Evolutionary conservation across 1,284 basidiomycete species (phyloP).

Genomic region (Trichosporon ovoides): DNA sequence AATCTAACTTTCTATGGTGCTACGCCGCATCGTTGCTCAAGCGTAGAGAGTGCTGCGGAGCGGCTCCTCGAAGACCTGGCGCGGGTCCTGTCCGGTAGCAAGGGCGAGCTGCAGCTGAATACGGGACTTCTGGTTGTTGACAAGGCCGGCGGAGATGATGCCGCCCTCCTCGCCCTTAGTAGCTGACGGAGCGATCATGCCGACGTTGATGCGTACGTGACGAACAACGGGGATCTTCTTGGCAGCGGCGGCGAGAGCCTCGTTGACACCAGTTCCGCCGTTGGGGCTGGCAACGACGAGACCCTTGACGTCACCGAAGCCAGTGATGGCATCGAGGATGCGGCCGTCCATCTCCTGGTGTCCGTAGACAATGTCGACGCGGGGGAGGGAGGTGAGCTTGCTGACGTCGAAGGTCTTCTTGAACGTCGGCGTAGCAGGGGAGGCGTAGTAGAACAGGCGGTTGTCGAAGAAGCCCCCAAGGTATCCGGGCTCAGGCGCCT

Average conservation of each 20-base stretch:
- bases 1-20: too few relatives aligned
- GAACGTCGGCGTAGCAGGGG: conserved; percentile 24
- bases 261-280: conserved; percentile 28
- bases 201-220: conserved; percentile 24
- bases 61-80: conserved; percentile 15
- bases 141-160: conserved; percentile 18
- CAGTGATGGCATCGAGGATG: conserved; percentile 11
- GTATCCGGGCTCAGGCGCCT: conserved; percentile 35
- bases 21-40: too few relatives aligned
- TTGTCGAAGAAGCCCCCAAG: conserved; percentile 28
- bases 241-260: conserved; percentile 16
- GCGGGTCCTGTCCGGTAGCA: conserved; percentile 4
- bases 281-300: conserved; percentile 25
- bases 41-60: conserved; percentile 13
- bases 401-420: conserved; percentile 8
- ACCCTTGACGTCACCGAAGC: conserved; percentile 20
- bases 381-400: conserved; percentile 24
- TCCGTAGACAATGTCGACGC: conserved; percentile 32
- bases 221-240: conserved; percentile 19
- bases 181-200: conserved; percentile 19
- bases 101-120: not conserved
- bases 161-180: not conserved
- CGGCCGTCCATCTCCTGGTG: conserved; percentile 20
- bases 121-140: conserved; percentile 12
- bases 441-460: conserved; percentile 35